Evolutionary conservation across 1,284 basidiomycete genomes (phyloP).

Genomic region (Moesziomyces sp.): DNA sequence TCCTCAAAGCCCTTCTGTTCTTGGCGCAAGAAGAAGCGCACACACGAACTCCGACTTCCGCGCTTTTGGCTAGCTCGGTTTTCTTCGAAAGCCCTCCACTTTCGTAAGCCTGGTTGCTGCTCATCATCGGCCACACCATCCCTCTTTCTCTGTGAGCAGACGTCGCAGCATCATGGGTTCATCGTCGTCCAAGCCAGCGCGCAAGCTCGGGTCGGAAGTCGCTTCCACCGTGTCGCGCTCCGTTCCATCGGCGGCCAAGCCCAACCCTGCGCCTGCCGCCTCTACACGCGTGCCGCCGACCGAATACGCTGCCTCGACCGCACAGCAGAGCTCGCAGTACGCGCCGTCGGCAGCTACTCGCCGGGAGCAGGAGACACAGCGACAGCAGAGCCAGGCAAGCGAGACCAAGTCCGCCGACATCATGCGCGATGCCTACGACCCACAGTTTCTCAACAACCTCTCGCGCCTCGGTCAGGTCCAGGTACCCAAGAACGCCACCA

Average conservation of each 20-base stretch:
- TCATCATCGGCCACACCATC: background rate
- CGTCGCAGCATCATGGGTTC: conserved; percentile 40
- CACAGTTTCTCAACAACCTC: conserved; percentile 49
- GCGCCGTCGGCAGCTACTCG: conserved; percentile 27
- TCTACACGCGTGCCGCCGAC: conserved; percentile 18
- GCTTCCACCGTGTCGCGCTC: conserved; percentile 32
- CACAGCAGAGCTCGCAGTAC: conserved; percentile 18
- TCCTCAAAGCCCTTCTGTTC: background rate
- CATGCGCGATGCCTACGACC: conserved; percentile 49
- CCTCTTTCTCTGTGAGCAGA: background rate
- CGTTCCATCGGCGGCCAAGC: conserved; percentile 19
- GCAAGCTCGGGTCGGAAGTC: conserved; percentile 42
- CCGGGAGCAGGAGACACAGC: conserved; percentile 29
- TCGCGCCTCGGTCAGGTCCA: conserved; percentile 40
- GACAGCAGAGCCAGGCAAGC: conserved; percentile 35
- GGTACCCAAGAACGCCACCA: conserved; percentile 47
- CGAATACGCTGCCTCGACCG: conserved; percentile 20
- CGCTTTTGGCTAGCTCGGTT: conserved; percentile 8
- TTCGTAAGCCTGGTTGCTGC: conserved; percentile 18
- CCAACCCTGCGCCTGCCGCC: conserved; percentile 6
- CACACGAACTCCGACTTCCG: conserved; percentile 20
- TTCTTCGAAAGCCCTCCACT: conserved; percentile 20
- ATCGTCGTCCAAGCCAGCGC: conserved; percentile 49
- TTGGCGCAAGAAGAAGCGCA: conserved; percentile 1
- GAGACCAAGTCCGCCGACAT: conserved; percentile 49